phyloP scores from a whole-genome alignment of 306 rosid species.

The Dalbergia oliveri region DNA sequence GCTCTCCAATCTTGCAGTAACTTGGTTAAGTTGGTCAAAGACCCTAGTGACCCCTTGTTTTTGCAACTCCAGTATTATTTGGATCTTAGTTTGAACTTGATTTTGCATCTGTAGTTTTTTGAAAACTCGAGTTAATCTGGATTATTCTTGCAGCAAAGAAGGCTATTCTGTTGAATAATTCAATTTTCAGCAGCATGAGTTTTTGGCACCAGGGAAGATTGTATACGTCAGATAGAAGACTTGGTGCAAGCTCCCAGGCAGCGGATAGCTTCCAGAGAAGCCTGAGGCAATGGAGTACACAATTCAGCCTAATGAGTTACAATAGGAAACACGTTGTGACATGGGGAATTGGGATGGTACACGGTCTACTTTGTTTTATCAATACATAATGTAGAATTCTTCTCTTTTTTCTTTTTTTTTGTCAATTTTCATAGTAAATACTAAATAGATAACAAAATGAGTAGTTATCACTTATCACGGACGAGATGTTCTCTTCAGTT shows the following conservation, averaged over 20 bases:
- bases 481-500: constrained; percentile 14
- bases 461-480: constrained; percentile 19
- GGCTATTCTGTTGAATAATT: constrained; percentile 63
- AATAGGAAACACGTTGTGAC: constrained; percentile 18
- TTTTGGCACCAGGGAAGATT: not conserved
- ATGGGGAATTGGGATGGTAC: constrained; percentile 7
- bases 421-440: constrained; percentile 34
- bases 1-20: constrained; percentile 13
- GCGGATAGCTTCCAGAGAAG: not conserved
- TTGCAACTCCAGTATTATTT: constrained; percentile 1
- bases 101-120: not conserved
- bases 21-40: not conserved
- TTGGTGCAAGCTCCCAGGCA: constrained; percentile 24
- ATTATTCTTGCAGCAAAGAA: constrained; percentile 63
- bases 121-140: not conserved
- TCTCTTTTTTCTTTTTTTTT: not conserved
- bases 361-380: constrained; percentile 32
- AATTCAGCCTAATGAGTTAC: constrained; percentile 14
- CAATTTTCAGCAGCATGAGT: constrained; percentile 1
- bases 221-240: constrained; percentile 20
- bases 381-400: constrained; percentile 20
- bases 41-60: constrained; percentile 15
- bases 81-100: not conserved
- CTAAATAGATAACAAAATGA: constrained; percentile 34
- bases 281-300: constrained; percentile 26